phyloP scores from a whole-genome alignment of 2,329 filamentous ascomycete genomes.

The Sarocladium strictum region DNA sequence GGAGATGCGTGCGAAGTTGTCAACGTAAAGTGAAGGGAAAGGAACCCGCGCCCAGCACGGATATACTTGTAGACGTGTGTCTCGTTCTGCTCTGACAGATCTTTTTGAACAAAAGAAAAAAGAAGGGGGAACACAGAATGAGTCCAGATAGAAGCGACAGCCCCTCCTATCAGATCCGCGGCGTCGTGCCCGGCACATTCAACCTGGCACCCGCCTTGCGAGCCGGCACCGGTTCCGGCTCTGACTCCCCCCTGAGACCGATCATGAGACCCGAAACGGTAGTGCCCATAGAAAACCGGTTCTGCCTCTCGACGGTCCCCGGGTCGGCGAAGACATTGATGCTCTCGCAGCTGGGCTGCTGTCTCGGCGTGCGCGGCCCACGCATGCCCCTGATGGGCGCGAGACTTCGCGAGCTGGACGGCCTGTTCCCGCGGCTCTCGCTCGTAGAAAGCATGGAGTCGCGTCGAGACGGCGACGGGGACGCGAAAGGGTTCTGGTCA shows the following conservation, averaged over 20 bases:
- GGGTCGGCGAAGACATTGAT: conserved; percentile 50
- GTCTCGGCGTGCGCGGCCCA: conserved; percentile 22
- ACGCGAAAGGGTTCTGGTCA: conserved; percentile 12
- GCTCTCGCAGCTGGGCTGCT: conserved; percentile 34
- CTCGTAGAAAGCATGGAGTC: conserved; percentile 24
- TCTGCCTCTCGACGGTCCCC: conserved; percentile 26
- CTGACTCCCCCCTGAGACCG: conserved; percentile 46
- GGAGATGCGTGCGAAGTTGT: conserved; percentile 1
- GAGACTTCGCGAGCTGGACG: conserved; percentile 13
- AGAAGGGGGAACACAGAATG: not conserved
- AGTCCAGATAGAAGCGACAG: not conserved
- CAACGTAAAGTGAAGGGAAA: conserved; percentile 9
- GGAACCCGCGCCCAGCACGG: not conserved
- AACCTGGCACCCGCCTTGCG: conserved; percentile 26
- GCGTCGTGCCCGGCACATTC: conserved; percentile 34
- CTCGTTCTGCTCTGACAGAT: not conserved
- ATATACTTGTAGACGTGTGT: conserved; percentile 3
- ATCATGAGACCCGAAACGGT: conserved; percentile 34
- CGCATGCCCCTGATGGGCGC: conserved; percentile 35
- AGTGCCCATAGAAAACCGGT: conserved; percentile 27
- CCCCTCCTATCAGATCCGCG: conserved; percentile 19
- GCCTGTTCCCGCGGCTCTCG: conserved; percentile 1
- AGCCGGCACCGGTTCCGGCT: conserved; percentile 31
- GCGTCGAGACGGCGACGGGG: conserved; percentile 25
- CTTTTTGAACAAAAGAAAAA: not conserved